phyloP scores from a whole-genome alignment of 148 eudicot species.

The Rheum nobile region DNA sequence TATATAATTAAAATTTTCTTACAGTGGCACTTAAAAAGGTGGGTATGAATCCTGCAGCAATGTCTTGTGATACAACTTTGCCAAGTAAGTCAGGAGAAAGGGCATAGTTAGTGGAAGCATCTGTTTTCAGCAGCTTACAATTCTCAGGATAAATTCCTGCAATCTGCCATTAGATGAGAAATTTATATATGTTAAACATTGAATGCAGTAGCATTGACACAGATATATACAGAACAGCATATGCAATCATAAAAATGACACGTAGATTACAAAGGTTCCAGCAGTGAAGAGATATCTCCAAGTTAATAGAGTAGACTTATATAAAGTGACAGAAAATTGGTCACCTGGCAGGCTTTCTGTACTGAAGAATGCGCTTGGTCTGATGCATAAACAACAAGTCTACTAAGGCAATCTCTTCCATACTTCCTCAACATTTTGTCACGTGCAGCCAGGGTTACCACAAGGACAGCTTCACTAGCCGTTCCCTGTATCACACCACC shows the following conservation, averaged over 20 bases:
- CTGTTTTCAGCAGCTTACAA: conserved; percentile 59
- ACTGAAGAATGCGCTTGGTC: conserved; percentile 89
- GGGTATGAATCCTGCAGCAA: conserved; percentile 64
- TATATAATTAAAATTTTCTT: conserved; percentile 19
- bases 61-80: conserved; percentile 53
- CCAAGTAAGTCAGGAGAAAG: conserved; percentile 57
- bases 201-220: not conserved
- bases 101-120: conserved; percentile 51
- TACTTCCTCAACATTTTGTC: conserved; percentile 54
- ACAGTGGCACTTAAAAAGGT: conserved; percentile 81
- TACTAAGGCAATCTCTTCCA: conserved; percentile 68
- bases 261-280: not conserved
- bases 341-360: conserved; percentile 41
- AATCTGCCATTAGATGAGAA: conserved; percentile 39
- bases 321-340: not conserved
- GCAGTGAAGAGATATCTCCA: not conserved
- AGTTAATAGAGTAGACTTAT: not conserved
- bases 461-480: conserved; percentile 92
- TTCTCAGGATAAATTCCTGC: conserved; percentile 82
- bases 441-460: conserved; percentile 84
- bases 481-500: conserved; percentile 99
- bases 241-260: not conserved
- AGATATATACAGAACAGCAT: not conserved
- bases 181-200: not conserved
- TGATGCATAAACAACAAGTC: conserved; percentile 74